phyloP scores from a whole-genome alignment of 306 rosid species.

The Cyamopsis tetragonoloba region DNA sequence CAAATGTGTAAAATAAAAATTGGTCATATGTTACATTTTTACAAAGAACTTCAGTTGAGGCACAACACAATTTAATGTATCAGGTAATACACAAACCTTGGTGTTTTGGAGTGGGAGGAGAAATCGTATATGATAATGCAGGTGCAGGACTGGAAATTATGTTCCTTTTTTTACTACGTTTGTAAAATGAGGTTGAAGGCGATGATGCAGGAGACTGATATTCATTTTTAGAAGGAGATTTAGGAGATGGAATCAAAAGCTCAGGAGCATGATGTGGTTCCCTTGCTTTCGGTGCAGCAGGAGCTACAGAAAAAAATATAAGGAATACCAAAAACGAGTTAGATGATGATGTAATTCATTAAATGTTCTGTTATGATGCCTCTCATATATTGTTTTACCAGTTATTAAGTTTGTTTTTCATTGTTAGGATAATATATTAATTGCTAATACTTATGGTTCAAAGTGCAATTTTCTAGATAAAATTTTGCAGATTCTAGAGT shows the following conservation, averaged over 20 bases:
- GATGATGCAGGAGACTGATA: constrained; percentile 44
- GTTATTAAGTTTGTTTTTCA: neutral
- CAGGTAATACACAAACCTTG: constrained; percentile 39
- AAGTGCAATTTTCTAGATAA: neutral
- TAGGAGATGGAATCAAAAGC: constrained; percentile 38
- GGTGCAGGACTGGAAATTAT: constrained; percentile 41
- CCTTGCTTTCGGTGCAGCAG: constrained; percentile 37
- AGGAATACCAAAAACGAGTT: no score
- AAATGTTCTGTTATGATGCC: constrained; percentile 1
- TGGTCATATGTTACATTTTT: neutral
- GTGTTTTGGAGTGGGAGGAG: constrained; percentile 38
- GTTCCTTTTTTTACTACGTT: constrained; percentile 37
- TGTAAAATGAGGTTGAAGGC: constrained; percentile 42
- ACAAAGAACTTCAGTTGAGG: neutral
- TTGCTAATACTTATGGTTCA: neutral
- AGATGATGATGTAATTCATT: no score
- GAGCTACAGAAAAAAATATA: constrained; percentile 45
- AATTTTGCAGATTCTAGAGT: neutral
- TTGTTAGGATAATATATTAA: neutral
- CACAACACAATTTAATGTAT: neutral
- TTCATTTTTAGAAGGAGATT: constrained; percentile 34
- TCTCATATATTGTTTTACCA: neutral
- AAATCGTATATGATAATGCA: constrained; percentile 35
- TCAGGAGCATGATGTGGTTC: constrained; percentile 33
- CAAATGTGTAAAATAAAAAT: constrained; percentile 2